phyloP scores from a whole-genome alignment of 371 early-diverging fungal species.

The Rhizomucor pusillus region DNA sequence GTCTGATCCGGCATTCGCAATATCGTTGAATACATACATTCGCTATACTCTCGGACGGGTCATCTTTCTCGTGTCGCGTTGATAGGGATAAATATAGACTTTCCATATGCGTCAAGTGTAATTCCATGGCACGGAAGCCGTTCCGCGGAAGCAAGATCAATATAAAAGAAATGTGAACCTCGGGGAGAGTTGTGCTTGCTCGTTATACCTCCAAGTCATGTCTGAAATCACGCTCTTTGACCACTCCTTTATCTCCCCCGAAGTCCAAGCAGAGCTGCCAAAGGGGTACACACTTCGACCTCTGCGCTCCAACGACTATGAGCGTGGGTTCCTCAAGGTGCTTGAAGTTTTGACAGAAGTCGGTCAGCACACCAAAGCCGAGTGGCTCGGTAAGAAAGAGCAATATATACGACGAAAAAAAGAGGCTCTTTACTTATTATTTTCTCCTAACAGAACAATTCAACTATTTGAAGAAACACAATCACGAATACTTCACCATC shows the following conservation, averaged over 20 bases:
- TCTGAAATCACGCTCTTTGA: conserved; percentile 66
- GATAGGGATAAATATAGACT: no score
- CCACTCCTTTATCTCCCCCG: conserved; percentile 65
- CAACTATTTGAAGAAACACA: conserved; percentile 70
- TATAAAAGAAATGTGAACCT: neutral
- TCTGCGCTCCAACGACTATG: conserved; percentile 80
- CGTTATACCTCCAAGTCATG: no score
- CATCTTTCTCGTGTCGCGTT: no score
- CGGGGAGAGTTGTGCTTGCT: no score
- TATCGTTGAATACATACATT: no score
- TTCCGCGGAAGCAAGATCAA: neutral
- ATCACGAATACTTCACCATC: conserved; percentile 76
- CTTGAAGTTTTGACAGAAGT: conserved; percentile 77
- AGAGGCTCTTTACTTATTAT: neutral
- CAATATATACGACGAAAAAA: neutral
- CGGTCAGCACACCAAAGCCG: conserved; percentile 66
- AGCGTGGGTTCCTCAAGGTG: conserved; percentile 69
- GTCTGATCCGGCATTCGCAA: no score
- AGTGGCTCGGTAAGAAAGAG: conserved; percentile 41
- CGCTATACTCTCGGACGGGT: no score
- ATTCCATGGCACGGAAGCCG: no score
- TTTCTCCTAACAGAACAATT: conserved; percentile 53
- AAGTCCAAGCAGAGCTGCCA: conserved; percentile 73
- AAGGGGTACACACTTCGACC: conserved; percentile 82
- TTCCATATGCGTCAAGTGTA: no score